Conservation (phyloP, 768 basidiomycete species). For the Rossbeevera mucosa region DNA sequence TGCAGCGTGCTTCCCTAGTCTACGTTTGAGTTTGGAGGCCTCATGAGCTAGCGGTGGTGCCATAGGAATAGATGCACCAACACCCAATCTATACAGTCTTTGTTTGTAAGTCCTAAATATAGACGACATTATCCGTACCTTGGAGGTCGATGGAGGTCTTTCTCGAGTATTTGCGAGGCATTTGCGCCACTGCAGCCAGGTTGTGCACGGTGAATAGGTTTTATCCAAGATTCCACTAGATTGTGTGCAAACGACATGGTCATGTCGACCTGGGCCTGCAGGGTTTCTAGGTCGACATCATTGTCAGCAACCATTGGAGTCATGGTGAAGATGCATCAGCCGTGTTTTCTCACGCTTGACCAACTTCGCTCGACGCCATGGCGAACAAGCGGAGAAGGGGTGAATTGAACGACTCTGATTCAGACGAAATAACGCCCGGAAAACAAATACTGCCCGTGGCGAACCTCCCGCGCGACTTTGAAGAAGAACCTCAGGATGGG, state of each 20-base stretch:
- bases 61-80: constrained; percentile 62
- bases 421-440: constrained; percentile 59
- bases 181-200: constrained; percentile 29
- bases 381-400: constrained; percentile 53
- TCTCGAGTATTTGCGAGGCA: constrained; percentile 55
- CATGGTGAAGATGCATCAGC: background rate
- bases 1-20: constrained; percentile 45
- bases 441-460: constrained; percentile 80
- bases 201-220: constrained; percentile 43
- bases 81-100: constrained; percentile 53
- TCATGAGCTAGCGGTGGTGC: constrained; percentile 45
- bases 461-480: constrained; percentile 64
- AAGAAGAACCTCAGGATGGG: constrained; percentile 63
- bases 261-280: constrained; percentile 81
- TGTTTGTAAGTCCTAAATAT: constrained; percentile 1
- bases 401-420: constrained; percentile 48
- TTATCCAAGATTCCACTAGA: constrained; percentile 75
- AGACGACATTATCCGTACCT: constrained; percentile 41
- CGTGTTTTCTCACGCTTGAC: constrained; percentile 21
- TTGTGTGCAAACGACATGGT: constrained; percentile 73
- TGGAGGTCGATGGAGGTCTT: constrained; percentile 64
- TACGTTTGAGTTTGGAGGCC: constrained; percentile 56
- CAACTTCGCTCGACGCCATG: constrained; percentile 12
- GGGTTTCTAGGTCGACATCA: constrained; percentile 57
- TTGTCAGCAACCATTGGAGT: constrained; percentile 43